phyloP scores from a whole-genome alignment of 1,139 yeast species.

The Candida pseudoviswanathii region DNA sequence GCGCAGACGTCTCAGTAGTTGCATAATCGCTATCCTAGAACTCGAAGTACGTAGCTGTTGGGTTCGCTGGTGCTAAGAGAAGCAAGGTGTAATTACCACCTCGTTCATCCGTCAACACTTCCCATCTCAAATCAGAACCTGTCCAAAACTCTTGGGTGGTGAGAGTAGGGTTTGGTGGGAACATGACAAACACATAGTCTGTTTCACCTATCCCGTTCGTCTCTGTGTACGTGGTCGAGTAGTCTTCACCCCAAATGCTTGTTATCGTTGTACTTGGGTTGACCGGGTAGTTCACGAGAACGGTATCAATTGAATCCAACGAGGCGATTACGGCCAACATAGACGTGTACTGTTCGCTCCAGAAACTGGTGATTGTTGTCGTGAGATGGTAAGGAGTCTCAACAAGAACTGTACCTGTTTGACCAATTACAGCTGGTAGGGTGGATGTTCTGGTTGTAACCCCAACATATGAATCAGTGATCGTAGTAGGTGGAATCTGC shows the following conservation, averaged over 20 bases:
- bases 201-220: slow-evolving; percentile 11
- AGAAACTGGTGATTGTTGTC: background rate
- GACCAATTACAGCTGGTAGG: slow-evolving; percentile 9
- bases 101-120: slow-evolving; percentile 9
- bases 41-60: slow-evolving; percentile 4
- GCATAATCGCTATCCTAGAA: background rate
- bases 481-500: slow-evolving; percentile 17
- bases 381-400: slow-evolving; percentile 18
- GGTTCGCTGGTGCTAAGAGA: slow-evolving; percentile 18
- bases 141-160: slow-evolving; percentile 14
- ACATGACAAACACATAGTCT: slow-evolving; percentile 16
- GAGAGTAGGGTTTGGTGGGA: slow-evolving; percentile 16
- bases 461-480: slow-evolving; percentile 7
- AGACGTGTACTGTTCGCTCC: background rate
- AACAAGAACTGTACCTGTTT: slow-evolving; percentile 7
- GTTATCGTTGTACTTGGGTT: slow-evolving; percentile 12
- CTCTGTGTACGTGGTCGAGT: slow-evolving; percentile 15
- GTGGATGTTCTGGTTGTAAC: slow-evolving; percentile 14
- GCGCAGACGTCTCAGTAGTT: slow-evolving; percentile 7
- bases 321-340: background rate
- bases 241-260: slow-evolving; percentile 15
- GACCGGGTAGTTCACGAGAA: slow-evolving; percentile 18
- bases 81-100: slow-evolving; percentile 16
- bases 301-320: slow-evolving; percentile 18
- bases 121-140: slow-evolving; percentile 14